These are phyloP conservation scores for Globisporangium recalcitrans DNA, from an alignment of 352 stramenopile species.

Conservation along the genomic window DNA sequence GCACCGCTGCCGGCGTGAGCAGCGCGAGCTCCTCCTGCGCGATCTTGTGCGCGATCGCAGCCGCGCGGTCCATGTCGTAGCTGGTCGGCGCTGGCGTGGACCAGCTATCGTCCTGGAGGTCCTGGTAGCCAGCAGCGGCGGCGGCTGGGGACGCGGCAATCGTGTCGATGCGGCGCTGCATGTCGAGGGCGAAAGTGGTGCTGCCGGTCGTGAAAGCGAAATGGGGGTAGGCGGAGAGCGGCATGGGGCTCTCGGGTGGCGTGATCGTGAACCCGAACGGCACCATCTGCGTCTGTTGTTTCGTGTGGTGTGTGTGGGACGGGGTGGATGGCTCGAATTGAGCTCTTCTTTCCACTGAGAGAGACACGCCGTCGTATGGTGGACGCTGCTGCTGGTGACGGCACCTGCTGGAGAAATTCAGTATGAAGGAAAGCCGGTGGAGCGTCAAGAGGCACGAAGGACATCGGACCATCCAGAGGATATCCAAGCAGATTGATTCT, in stretches of 20 bases:
- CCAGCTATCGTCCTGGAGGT: conserved; percentile 6
- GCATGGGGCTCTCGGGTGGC: conserved; percentile 6
- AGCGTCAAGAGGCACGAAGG: not conserved
- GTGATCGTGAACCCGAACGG: conserved; percentile 21
- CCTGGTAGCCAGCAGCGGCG: not conserved
- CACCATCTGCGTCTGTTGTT: conserved; percentile 6
- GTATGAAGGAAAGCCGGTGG: no score
- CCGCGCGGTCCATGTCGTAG: conserved; percentile 13
- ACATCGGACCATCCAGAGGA: no score
- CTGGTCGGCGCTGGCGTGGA: conserved; percentile 5
- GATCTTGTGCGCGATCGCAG: conserved; percentile 16
- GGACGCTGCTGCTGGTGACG: not conserved
- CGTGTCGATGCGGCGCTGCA: conserved; percentile 11
- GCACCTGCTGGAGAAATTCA: not conserved
- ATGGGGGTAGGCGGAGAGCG: not conserved
- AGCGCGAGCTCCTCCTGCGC: conserved; percentile 12
- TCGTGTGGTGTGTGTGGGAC: not conserved
- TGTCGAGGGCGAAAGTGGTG: not conserved
- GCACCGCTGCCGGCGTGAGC: not conserved
- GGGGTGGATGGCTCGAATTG: not conserved
- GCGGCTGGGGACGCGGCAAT: not conserved
- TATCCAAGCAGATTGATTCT: no score
- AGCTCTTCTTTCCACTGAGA: not conserved
- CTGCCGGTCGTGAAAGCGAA: not conserved
- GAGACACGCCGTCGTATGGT: not conserved